Percentiles rank a stretch among this genome's conserved stretches.
These are phyloP conservation scores for Penicillium sumatraense DNA, from an alignment of 2,329 filamentous ascomycete genomes.

Conservation along the genomic window DNA sequence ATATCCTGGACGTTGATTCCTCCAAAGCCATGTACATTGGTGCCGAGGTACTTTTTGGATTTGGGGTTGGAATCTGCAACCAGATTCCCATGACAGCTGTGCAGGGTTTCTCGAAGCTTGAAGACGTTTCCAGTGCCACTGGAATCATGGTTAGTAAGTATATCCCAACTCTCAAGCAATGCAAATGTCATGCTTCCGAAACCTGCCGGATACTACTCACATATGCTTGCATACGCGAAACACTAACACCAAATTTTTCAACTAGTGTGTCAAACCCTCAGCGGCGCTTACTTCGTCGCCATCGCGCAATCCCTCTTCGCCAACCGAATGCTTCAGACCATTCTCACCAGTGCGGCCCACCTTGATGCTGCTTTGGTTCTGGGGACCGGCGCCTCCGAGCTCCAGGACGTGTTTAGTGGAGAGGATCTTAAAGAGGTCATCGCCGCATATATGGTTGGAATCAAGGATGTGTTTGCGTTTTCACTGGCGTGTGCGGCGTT, in stretches of 20 bases:
- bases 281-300: slow-evolving; percentile 5
- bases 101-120: slow-evolving; percentile 23
- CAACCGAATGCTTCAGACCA: slow-evolving; percentile 5
- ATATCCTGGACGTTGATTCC: slow-evolving; percentile 9
- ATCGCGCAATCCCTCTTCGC: slow-evolving; percentile 6
- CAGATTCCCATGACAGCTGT: slow-evolving; percentile 28
- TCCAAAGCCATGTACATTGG: slow-evolving; percentile 24
- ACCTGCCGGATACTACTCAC: not conserved
- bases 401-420: slow-evolving; percentile 6
- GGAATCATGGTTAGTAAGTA: slow-evolving; percentile 26
- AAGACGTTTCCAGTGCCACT: slow-evolving; percentile 27
- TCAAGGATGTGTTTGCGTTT: slow-evolving; percentile 7
- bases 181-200: not conserved
- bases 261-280: slow-evolving; percentile 10
- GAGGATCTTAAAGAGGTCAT: slow-evolving; percentile 5
- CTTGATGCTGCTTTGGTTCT: not conserved
- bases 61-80: slow-evolving; percentile 29
- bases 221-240: not conserved
- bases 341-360: not conserved
- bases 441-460: slow-evolving; percentile 6
- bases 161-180: not conserved
- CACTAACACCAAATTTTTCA: not conserved
- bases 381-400: not conserved
- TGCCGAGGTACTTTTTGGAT: slow-evolving; percentile 27
- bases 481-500: slow-evolving; percentile 6